Evolutionary conservation across 176 grass and related monocot genomes (phyloP).

Genomic region (Typha latifolia): DNA sequence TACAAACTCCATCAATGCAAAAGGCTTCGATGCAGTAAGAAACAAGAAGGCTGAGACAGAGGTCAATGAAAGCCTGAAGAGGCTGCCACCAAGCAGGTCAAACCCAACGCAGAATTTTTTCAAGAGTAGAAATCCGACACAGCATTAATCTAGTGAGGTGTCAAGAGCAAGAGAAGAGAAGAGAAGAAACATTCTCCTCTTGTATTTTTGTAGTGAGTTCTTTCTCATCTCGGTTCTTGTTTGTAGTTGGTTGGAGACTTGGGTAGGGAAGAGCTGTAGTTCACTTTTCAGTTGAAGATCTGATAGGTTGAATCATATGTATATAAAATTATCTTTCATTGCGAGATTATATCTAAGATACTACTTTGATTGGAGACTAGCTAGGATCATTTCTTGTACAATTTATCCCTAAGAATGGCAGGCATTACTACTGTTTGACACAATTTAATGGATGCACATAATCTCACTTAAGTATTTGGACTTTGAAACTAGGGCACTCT

Average conservation of each 20-base stretch:
- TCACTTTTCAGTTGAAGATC: background rate
- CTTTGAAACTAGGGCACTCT: too few relatives aligned
- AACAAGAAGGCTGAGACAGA: conserved; percentile 24
- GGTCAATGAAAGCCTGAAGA: conserved; percentile 44
- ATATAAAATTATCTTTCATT: too few relatives aligned
- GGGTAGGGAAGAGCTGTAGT: background rate
- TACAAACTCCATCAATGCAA: conserved; percentile 20
- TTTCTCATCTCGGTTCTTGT: background rate
- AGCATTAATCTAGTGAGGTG: conserved; percentile 33
- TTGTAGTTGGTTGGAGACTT: background rate
- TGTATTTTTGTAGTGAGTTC: conserved; percentile 28
- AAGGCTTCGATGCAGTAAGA: background rate
- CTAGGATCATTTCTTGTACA: too few relatives aligned
- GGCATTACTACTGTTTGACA: too few relatives aligned
- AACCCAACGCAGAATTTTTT: conserved; percentile 50
- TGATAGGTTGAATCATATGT: background rate
- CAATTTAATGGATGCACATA: too few relatives aligned
- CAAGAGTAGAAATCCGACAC: conserved; percentile 28
- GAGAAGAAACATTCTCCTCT: conserved; percentile 14
- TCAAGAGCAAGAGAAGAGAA: conserved; percentile 1
- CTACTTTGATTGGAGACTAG: too few relatives aligned
- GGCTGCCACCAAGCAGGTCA: background rate
- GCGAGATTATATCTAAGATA: too few relatives aligned
- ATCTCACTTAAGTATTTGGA: too few relatives aligned
- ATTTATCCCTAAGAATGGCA: too few relatives aligned